Conservation (phyloP, 2,329 filamentous ascomycete species). For the Claviceps lovelessii region DNA sequence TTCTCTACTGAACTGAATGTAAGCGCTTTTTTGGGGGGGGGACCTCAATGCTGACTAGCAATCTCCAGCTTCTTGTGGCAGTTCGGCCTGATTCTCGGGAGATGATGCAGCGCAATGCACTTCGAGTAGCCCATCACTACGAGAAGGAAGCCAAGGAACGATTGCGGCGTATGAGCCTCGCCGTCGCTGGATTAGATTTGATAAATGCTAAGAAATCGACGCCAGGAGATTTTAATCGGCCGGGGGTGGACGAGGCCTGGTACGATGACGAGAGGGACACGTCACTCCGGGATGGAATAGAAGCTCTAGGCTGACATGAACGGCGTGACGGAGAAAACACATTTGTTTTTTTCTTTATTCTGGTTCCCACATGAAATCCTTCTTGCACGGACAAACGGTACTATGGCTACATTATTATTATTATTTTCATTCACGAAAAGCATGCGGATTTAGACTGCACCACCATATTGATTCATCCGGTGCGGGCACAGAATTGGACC, state of each 20-base stretch:
- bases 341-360: not conserved
- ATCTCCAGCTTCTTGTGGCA: constrained; percentile 52
- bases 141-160: constrained; percentile 62
- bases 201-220: constrained; percentile 11
- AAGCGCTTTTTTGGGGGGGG: not conserved
- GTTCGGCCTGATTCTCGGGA: constrained; percentile 51
- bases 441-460: not conserved
- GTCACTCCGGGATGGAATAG: not conserved
- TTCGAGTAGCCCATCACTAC: constrained; percentile 56
- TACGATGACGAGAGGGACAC: constrained; percentile 15
- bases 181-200: constrained; percentile 62
- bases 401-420: not conserved
- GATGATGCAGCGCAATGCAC: constrained; percentile 54
- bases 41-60: not conserved
- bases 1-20: no score
- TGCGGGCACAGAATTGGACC: not conserved
- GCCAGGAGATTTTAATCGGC: constrained; percentile 2
- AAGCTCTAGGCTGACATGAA: constrained; percentile 5
- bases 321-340: not conserved
- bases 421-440: not conserved
- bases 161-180: constrained; percentile 62
- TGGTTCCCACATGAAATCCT: not conserved
- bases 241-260: constrained; percentile 19
- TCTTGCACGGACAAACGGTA: not conserved
- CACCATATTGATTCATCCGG: not conserved